phyloP scores from a whole-genome alignment of 2,329 filamentous ascomycete species.

The Alternaria novae-zelandiae region DNA sequence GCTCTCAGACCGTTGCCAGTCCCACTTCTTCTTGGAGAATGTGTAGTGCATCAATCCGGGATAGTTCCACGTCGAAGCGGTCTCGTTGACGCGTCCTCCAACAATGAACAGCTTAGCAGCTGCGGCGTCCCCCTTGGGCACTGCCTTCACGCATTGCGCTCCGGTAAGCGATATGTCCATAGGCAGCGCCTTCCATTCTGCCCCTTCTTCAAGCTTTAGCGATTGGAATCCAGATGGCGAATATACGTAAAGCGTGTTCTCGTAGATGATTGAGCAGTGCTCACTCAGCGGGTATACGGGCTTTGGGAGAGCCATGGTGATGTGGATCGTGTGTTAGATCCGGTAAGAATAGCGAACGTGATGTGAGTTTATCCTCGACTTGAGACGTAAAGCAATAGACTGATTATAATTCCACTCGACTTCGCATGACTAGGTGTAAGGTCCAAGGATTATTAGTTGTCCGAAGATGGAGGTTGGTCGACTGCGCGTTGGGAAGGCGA shows the following conservation, averaged over 20 bases:
- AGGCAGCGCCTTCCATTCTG: conserved; percentile 71
- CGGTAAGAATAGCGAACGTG: conserved; percentile 23
- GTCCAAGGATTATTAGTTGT: conserved; percentile 1
- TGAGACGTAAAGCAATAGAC: conserved; percentile 25
- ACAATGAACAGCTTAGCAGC: conserved; percentile 77
- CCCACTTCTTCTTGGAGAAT: conserved; percentile 65
- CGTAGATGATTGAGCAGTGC: conserved; percentile 81
- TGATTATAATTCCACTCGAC: conserved; percentile 27
- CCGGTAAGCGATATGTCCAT: conserved; percentile 75
- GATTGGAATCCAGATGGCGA: conserved; percentile 77
- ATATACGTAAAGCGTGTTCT: conserved; percentile 85
- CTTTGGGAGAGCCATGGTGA: conserved; percentile 72
- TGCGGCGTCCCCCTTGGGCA: conserved; percentile 62
- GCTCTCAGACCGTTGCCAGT: conserved; percentile 58
- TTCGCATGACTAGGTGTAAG: conserved; percentile 39
- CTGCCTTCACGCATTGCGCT: conserved; percentile 76
- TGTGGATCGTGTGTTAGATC: conserved; percentile 13
- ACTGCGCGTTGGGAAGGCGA: not conserved
- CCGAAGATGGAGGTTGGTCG: not conserved
- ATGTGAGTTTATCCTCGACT: conserved; percentile 23
- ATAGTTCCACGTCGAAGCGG: conserved; percentile 59
- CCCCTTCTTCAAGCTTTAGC: conserved; percentile 70
- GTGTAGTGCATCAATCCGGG: conserved; percentile 75
- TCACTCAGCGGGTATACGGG: conserved; percentile 73
- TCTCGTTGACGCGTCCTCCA: conserved; percentile 64